Evolutionary conservation across 2,329 filamentous ascomycete species (phyloP).

Genomic region (Biscogniauxia mediterranea): DNA sequence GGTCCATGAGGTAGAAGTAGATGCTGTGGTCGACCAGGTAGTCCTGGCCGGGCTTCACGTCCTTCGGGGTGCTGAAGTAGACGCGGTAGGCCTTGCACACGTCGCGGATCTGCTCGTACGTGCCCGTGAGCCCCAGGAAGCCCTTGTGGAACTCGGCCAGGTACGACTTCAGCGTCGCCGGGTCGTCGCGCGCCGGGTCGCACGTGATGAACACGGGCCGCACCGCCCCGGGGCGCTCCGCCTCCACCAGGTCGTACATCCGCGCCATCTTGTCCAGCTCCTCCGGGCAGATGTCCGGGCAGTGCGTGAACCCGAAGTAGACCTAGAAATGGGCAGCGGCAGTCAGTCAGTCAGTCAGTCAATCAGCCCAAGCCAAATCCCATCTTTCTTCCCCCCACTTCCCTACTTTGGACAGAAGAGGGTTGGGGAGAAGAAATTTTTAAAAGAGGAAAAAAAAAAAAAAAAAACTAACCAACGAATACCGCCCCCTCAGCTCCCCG

Average conservation of each 20-base stretch:
- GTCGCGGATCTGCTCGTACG: slow-evolving; percentile 89
- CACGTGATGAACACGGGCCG: slow-evolving; percentile 91
- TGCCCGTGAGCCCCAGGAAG: slow-evolving; percentile 86
- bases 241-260: slow-evolving; percentile 76
- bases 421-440: background rate
- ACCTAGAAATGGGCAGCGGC: slow-evolving; percentile 67
- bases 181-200: slow-evolving; percentile 88
- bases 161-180: slow-evolving; percentile 80
- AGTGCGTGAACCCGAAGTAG: slow-evolving; percentile 98
- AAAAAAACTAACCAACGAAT: slow-evolving; percentile 63
- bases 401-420: too few species aligned
- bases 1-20: slow-evolving; percentile 99
- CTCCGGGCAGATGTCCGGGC: slow-evolving; percentile 97
- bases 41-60: slow-evolving; percentile 90
- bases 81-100: slow-evolving; percentile 95
- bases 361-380: too few species aligned
- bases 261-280: slow-evolving; percentile 99
- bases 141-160: slow-evolving; percentile 85
- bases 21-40: slow-evolving; percentile 99
- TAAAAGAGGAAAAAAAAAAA: too few species aligned
- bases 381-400: too few species aligned
- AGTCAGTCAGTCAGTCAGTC: too few species aligned
- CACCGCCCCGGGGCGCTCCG: slow-evolving; percentile 51
- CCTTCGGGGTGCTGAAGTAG: slow-evolving; percentile 89
- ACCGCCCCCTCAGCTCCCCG: slow-evolving; percentile 81